Evolutionary conservation across 1,284 basidiomycete species (phyloP), one percentile per base, ranked within the genome.

Genomic region (Puccinia horiana): DNA sequence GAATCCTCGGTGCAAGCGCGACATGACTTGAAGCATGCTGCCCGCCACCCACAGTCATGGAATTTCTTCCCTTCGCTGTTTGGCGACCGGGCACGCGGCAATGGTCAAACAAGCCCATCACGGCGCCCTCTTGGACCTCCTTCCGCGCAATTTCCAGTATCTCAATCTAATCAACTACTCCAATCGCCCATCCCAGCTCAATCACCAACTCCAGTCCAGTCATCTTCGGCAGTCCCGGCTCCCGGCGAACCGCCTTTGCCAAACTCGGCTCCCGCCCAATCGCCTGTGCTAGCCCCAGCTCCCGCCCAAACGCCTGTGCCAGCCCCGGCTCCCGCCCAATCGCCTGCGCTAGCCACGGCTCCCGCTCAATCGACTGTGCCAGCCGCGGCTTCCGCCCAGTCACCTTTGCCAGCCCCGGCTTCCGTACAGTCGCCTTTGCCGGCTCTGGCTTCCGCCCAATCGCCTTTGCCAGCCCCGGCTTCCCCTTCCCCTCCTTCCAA

Each of bases 1-100:
- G 20, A 65, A 14, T 35, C 61, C 9, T 16, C 16, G 35, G 61
- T 65, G 20, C 61, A 65, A 2, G 61, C 61, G 32, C 61, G 35
- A 65, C 61, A 65, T 65, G 61, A 18, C 1, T 20, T 65, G 35
- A 14, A 37, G 20, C 61, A 40, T 65, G 32, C 6, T 40, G 61
- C 61, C 61, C 61, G 61, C 40, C 61, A 65, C 61, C 61, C 61
- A 40, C 61, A 65, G 40, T 14, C 18, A 20, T 65, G 61, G 61
- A 8, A 14, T 3, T 65, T 35, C 35, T 40, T 65, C 18, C 61
- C 61, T 40, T 58, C 26, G 2, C 9, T 4, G 12, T 65, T 63
- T 63, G 11, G 9, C 14, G 23, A 23, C 49, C 49, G n/a, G 4
- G n/a, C 18, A 29, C 61, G 35, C 26, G 1, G 18, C 1, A 5